Percentiles rank a stretch among this genome's conserved stretches.
Conservation (phyloP, 2,329 filamentous ascomycete species). For the Aspergillus sp. region DNA sequence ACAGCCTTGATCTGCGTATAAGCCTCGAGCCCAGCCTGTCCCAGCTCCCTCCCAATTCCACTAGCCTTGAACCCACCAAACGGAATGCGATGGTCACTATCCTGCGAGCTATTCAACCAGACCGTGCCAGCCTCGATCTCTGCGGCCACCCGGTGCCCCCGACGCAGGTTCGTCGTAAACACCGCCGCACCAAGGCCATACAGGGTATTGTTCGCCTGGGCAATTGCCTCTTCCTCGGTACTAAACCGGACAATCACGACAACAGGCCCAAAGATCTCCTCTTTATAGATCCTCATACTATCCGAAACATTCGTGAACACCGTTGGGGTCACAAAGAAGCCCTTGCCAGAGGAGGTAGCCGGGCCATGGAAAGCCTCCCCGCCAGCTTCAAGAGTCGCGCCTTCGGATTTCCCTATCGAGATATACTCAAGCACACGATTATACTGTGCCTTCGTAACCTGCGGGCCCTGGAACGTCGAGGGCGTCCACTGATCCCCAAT, state of each 20-base stretch:
- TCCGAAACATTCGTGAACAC: constrained; percentile 39
- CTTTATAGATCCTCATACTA: constrained; percentile 33
- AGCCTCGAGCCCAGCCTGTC: constrained; percentile 42
- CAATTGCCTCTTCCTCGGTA: constrained; percentile 40
- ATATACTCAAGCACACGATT: constrained; percentile 46
- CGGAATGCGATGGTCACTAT: constrained; percentile 42
- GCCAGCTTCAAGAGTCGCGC: constrained; percentile 39
- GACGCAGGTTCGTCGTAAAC: constrained; percentile 44
- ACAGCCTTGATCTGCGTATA: constrained; percentile 43
- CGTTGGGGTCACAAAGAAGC: constrained; percentile 43
- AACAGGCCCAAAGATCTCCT: constrained; percentile 48
- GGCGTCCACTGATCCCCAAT: constrained; percentile 45
- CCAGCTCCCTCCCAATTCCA: constrained; percentile 52
- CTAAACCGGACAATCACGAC: constrained; percentile 42
- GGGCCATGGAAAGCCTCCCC: constrained; percentile 32
- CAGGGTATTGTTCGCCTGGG: constrained; percentile 40
- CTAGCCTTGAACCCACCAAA: constrained; percentile 49
- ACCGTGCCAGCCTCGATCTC: constrained; percentile 48
- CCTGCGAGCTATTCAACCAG: constrained; percentile 47
- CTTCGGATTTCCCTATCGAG: constrained; percentile 42
- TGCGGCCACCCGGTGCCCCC: constrained; percentile 42
- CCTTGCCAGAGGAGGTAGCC: constrained; percentile 32
- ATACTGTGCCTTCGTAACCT: constrained; percentile 47
- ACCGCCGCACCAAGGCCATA: constrained; percentile 46
- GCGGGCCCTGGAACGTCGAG: constrained; percentile 46